Evolutionary conservation across 148 eudicot genomes (phyloP).

Genomic region (Camellia granthamiana): DNA sequence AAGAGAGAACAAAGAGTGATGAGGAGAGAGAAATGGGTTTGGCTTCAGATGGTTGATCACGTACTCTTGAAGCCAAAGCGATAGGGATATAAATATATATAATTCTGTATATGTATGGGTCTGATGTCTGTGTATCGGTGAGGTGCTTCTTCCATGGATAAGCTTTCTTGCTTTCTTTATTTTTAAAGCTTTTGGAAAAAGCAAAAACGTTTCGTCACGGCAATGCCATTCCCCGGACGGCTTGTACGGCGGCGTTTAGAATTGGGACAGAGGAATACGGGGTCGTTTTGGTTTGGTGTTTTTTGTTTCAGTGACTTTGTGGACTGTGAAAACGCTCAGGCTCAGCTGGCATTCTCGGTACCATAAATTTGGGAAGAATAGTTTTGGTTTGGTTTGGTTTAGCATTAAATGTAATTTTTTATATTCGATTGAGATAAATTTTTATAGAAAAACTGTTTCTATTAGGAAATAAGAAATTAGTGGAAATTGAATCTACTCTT

Average conservation of each 20-base stretch:
- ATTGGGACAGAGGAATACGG: background rate
- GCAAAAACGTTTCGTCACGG: background rate
- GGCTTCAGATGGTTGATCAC: constrained; percentile 7
- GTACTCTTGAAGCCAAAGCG: constrained; percentile 19
- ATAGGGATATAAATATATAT: background rate
- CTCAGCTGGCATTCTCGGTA: background rate
- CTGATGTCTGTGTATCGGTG: background rate
- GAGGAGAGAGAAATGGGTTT: background rate
- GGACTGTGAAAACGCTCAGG: background rate
- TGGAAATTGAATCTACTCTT: too few species aligned
- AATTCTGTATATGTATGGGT: background rate
- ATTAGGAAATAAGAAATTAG: too few species aligned
- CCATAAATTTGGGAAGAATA: constrained; percentile 3
- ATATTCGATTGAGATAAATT: too few species aligned
- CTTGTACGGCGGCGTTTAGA: background rate
- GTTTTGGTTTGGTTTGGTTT: too few species aligned
- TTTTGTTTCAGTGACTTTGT: background rate
- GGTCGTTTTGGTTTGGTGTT: background rate
- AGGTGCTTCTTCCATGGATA: background rate
- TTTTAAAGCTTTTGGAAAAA: background rate
- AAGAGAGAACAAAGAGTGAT: background rate
- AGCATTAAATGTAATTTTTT: too few species aligned
- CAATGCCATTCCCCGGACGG: background rate
- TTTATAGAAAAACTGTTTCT: too few species aligned
- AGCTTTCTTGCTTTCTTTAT: background rate